Conservation (phyloP, 345 rosid genomes). For the Theobroma cacao region DNA sequence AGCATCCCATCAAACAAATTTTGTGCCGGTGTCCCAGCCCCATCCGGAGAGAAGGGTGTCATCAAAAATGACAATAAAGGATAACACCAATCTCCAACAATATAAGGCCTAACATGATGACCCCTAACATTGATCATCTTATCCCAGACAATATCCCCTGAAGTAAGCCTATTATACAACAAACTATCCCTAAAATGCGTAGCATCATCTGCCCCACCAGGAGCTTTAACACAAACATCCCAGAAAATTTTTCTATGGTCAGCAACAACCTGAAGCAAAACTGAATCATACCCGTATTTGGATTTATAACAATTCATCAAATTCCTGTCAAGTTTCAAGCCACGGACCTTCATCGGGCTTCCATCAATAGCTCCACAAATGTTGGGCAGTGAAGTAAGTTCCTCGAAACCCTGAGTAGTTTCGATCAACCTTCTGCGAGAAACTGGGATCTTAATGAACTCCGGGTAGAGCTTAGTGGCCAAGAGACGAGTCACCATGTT, state of each 20-base stretch:
- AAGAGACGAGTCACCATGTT: constrained; percentile 91
- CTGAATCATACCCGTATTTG: constrained; percentile 68
- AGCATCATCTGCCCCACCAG: constrained; percentile 80
- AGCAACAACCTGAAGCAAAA: constrained; percentile 86
- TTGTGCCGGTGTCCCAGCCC: constrained; percentile 80
- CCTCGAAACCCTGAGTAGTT: constrained; percentile 88
- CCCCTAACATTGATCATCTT: constrained; percentile 75
- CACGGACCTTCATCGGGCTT: constrained; percentile 62
- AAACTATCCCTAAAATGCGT: constrained; percentile 85
- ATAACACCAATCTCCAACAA: constrained; percentile 97
- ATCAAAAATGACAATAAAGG: constrained; percentile 77
- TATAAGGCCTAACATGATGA: constrained; percentile 80
- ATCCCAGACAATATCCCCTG: constrained; percentile 94
- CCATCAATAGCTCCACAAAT: constrained; percentile 90
- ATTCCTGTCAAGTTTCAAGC: constrained; percentile 32
- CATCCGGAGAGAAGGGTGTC: constrained; percentile 88
- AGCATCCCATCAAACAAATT: constrained; percentile 95
- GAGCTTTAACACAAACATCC: constrained; percentile 96
- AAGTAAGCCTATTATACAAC: constrained; percentile 72
- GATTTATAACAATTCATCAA: constrained; percentile 46
- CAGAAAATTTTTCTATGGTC: constrained; percentile 92
- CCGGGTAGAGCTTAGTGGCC: constrained; percentile 90
- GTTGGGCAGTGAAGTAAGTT: constrained; percentile 86
- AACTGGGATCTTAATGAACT: constrained; percentile 85
- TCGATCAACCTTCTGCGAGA: constrained; percentile 80